These are phyloP conservation scores for Tuber melanosporum DNA, from an alignment of 495 filamentous ascomycete genomes.

Conservation along the genomic window DNA sequence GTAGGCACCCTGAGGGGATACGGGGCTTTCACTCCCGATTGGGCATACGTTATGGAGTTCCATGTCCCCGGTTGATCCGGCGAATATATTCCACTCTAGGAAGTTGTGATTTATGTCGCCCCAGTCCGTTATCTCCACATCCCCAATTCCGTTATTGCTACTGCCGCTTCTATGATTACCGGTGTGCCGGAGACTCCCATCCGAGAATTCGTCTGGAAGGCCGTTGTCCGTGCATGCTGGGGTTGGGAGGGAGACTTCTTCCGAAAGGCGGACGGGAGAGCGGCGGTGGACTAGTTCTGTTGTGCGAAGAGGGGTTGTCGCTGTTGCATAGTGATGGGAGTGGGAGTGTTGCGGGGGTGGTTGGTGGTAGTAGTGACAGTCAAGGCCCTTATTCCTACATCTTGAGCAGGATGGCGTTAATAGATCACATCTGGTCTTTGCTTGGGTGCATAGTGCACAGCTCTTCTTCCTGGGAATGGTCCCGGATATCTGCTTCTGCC, in stretches of 20 bases:
- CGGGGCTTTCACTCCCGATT: not conserved
- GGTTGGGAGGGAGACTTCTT: constrained; percentile 24
- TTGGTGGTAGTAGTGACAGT: constrained; percentile 32
- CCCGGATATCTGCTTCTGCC: constrained; percentile 37
- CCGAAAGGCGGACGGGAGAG: not conserved
- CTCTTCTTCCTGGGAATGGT: constrained; percentile 39
- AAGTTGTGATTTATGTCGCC: constrained; percentile 30
- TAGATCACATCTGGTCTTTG: constrained; percentile 38
- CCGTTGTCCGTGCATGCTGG: constrained; percentile 25
- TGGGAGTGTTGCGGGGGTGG: constrained; percentile 7
- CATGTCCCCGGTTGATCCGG: constrained; percentile 3
- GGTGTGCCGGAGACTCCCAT: constrained; percentile 5
- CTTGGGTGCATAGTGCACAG: constrained; percentile 35
- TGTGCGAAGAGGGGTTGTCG: not conserved
- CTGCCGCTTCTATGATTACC: not conserved
- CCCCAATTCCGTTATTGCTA: constrained; percentile 15
- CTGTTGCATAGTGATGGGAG: constrained; percentile 1
- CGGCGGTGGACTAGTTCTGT: not conserved
- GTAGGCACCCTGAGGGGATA: not conserved
- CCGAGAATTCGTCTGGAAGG: constrained; percentile 16
- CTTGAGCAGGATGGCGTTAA: constrained; percentile 31
- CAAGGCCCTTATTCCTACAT: constrained; percentile 32
- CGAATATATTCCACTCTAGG: constrained; percentile 23
- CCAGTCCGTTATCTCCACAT: constrained; percentile 22
- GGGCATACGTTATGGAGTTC: constrained; percentile 2